phyloP scores from a whole-genome alignment of 129 eudicot species.

The Flaveria ramosissima region DNA sequence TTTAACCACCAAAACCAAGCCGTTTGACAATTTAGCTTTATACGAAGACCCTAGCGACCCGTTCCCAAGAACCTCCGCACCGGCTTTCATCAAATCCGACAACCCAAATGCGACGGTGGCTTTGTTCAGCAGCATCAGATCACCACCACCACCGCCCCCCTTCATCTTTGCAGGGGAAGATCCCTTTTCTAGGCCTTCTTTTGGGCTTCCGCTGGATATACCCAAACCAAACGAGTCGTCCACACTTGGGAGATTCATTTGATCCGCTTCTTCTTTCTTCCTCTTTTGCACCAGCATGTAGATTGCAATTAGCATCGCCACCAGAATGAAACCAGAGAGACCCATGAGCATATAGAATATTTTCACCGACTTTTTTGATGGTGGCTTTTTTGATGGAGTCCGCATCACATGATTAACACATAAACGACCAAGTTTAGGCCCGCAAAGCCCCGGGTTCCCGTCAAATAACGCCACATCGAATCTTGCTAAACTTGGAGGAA shows the following conservation, averaged over 20 bases:
- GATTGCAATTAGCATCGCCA: constrained; percentile 45
- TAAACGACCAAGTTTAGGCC: constrained; percentile 37
- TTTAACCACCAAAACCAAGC: constrained; percentile 62
- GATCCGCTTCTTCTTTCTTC: constrained; percentile 26
- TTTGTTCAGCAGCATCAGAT: constrained; percentile 54
- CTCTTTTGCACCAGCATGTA: constrained; percentile 26
- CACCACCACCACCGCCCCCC: constrained; percentile 42
- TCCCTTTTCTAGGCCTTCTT: constrained; percentile 24
- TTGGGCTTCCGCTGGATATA: constrained; percentile 22
- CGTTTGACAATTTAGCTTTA: constrained; percentile 54
- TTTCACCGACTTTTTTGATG: constrained; percentile 13
- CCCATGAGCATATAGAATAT: constrained; percentile 36
- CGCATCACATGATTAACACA: constrained; percentile 28
- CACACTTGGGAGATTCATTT: background rate
- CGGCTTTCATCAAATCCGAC: constrained; percentile 72
- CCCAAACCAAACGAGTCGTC: constrained; percentile 34
- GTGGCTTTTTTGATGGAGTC: background rate
- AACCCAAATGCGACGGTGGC: constrained; percentile 50
- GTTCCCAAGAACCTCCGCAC: constrained; percentile 73
- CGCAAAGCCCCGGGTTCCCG: constrained; percentile 64
- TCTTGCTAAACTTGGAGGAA: constrained; percentile 50
- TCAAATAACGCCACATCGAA: constrained; percentile 41
- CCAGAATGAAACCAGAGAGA: constrained; percentile 30
- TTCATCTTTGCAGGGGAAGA: background rate
- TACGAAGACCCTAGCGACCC: constrained; percentile 68